These are phyloP conservation scores for Dryadomyces quercivorus DNA, from an alignment of 2,329 filamentous ascomycete species.

Conservation along the genomic window DNA sequence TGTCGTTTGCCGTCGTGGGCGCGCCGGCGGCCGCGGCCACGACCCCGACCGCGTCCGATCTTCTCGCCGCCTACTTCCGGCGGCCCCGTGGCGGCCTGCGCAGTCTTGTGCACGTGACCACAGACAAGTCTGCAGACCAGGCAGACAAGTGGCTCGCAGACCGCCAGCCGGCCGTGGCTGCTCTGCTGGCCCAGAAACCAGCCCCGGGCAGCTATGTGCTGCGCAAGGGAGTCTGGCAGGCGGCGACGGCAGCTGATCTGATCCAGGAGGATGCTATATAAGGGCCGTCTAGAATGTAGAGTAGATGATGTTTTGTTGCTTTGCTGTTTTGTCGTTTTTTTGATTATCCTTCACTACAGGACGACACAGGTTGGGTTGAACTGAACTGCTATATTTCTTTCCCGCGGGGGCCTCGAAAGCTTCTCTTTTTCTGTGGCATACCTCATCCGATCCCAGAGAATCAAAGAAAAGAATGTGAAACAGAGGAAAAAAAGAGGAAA, in stretches of 20 bases:
- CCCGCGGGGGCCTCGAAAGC: background rate
- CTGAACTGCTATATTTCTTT: background rate
- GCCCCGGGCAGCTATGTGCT: conserved; percentile 9
- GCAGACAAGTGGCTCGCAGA: conserved; percentile 11
- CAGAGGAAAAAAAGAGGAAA: background rate
- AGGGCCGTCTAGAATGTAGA: background rate
- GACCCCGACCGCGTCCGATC: background rate
- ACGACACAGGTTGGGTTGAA: too few relatives aligned
- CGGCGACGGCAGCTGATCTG: conserved; percentile 11
- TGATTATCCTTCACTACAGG: too few relatives aligned
- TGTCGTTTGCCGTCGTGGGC: conserved; percentile 15
- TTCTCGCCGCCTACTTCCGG: conserved; percentile 12
- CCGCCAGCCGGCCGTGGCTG: conserved; percentile 14
- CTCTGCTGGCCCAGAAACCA: background rate
- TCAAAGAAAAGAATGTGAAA: background rate
- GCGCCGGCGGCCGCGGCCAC: too few relatives aligned
- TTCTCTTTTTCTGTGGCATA: background rate
- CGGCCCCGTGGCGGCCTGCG: conserved; percentile 18
- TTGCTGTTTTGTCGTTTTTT: too few relatives aligned
- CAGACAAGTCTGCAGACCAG: conserved; percentile 1
- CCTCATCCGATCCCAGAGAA: background rate
- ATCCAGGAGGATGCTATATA: conserved; percentile 2
- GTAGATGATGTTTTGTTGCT: background rate
- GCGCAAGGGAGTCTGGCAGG: conserved; percentile 12
- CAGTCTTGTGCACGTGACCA: conserved; percentile 13